A percentile compares a stretch with the other conserved stretches of the same genome.
Conservation (phyloP, 2,329 filamentous ascomycete genomes). For the Fusarium sp. region DNA sequence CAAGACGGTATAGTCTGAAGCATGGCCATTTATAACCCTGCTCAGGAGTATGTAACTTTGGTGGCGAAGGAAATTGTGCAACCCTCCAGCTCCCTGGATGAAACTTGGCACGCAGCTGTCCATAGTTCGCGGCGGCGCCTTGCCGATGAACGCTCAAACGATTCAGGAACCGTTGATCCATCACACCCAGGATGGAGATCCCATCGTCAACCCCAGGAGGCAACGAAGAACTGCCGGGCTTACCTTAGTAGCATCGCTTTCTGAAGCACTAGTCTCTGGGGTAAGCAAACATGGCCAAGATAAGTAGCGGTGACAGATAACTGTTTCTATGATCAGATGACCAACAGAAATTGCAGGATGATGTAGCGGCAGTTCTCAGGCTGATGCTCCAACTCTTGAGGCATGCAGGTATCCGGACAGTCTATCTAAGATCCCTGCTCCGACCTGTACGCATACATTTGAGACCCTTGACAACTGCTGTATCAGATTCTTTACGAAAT, state of each 20-base stretch:
- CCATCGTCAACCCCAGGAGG: background rate
- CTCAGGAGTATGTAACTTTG: slow-evolving; percentile 2
- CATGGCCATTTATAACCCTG: background rate
- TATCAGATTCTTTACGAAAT: slow-evolving; percentile 9
- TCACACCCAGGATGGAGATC: background rate
- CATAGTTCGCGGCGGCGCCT: slow-evolving; percentile 34
- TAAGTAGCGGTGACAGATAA: background rate
- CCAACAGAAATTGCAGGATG: slow-evolving; percentile 15
- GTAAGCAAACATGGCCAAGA: background rate
- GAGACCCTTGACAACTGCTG: background rate
- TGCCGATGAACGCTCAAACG: slow-evolving; percentile 10
- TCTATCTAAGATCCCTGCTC: slow-evolving; percentile 18
- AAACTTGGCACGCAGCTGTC: slow-evolving; percentile 31
- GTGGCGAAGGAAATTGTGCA: slow-evolving; percentile 24
- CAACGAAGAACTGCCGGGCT: background rate
- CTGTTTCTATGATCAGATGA: background rate
- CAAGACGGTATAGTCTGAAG: background rate
- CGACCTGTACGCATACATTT: background rate
- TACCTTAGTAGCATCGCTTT: background rate
- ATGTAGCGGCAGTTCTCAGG: background rate
- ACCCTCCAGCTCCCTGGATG: slow-evolving; percentile 28
- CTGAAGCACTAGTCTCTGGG: background rate
- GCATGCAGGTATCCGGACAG: slow-evolving; percentile 27
- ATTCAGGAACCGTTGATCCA: background rate
- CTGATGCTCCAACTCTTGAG: background rate